A percentile compares a stretch with the other conserved stretches of the same genome.
Conservation (phyloP, 78 protist genomes). For the Dictyostelium purpureum region DNA sequence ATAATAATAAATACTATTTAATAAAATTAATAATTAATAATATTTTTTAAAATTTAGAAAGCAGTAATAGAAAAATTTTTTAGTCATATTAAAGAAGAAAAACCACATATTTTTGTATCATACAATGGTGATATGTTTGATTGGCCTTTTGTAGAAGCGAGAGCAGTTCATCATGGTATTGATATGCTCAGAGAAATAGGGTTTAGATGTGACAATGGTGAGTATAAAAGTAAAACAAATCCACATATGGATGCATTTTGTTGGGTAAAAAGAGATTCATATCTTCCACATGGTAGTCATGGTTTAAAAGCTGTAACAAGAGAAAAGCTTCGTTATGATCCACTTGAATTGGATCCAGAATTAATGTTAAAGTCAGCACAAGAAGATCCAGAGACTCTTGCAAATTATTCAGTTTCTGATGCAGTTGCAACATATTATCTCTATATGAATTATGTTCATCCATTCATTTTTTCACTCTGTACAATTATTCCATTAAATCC, state of each 20-base stretch:
- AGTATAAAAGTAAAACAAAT: conserved; percentile 65
- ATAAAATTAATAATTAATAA: not conserved
- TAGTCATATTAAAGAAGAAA: conserved; percentile 82
- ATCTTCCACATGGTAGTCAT: conserved; percentile 99
- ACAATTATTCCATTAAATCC: conserved; percentile 98
- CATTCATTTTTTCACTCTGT: conserved; percentile 99
- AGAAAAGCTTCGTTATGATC: conserved; percentile 98
- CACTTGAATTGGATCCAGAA: conserved; percentile 99
- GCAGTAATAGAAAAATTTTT: conserved; percentile 83
- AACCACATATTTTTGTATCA: conserved; percentile 96
- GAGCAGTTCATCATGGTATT: conserved; percentile 87
- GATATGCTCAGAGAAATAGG: conserved; percentile 84
- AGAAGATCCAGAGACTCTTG: conserved; percentile 86
- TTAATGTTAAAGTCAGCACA: conserved; percentile 96
- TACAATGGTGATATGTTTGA: conserved; percentile 99
- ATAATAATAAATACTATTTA: not conserved
- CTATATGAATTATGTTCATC: conserved; percentile 97
- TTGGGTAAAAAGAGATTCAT: conserved; percentile 99
- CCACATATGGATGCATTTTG: conserved; percentile 96
- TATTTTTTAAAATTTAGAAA: conserved; percentile 16
- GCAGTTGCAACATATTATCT: conserved; percentile 99
- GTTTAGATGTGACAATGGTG: conserved; percentile 74
- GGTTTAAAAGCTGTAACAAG: conserved; percentile 96
- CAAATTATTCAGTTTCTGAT: conserved; percentile 99
- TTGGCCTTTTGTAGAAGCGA: conserved; percentile 98